phyloP scores from a whole-genome alignment of 352 stramenopile species.

The Pythium grandisporangium region DNA sequence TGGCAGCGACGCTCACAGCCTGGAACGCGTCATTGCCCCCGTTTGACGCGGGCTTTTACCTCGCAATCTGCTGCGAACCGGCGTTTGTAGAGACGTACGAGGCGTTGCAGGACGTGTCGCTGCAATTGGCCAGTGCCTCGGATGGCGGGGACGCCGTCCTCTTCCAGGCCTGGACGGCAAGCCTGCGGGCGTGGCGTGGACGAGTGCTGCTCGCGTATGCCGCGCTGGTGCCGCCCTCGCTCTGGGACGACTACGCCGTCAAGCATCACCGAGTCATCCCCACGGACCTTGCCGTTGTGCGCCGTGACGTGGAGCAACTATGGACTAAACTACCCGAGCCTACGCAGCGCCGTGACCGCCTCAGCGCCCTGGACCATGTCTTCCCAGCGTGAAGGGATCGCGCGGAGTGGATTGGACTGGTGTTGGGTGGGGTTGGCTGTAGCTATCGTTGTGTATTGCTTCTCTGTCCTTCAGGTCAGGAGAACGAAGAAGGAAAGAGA shows the following conservation, averaged over 20 bases:
- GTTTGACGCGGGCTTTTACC: conserved; percentile 72
- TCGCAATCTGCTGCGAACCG: conserved; percentile 64
- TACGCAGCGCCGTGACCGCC: conserved; percentile 41
- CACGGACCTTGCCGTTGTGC: conserved; percentile 25
- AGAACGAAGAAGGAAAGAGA: no score
- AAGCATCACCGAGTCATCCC: conserved; percentile 44
- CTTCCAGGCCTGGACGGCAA: conserved; percentile 41
- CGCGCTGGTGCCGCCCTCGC: conserved; percentile 47
- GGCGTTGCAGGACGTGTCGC: conserved; percentile 51
- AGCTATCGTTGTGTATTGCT: no score
- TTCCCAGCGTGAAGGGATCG: conserved; percentile 4
- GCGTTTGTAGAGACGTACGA: conserved; percentile 52
- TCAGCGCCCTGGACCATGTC: conserved; percentile 25
- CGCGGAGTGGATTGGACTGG: no score
- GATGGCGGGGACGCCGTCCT: conserved; percentile 13
- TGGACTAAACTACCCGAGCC: conserved; percentile 45
- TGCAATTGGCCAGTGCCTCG: conserved; percentile 24
- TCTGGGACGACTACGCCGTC: conserved; percentile 57
- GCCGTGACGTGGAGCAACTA: conserved; percentile 20
- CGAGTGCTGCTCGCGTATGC: conserved; percentile 61
- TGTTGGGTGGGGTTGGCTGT: no score
- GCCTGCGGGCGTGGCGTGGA: conserved; percentile 46
- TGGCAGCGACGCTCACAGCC: conserved; percentile 24
- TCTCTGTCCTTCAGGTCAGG: conserved; percentile 20
- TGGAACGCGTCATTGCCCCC: conserved; percentile 73